phyloP scores from a whole-genome alignment of 78 protist genomes.

The Chrysochromulina tobinii region DNA sequence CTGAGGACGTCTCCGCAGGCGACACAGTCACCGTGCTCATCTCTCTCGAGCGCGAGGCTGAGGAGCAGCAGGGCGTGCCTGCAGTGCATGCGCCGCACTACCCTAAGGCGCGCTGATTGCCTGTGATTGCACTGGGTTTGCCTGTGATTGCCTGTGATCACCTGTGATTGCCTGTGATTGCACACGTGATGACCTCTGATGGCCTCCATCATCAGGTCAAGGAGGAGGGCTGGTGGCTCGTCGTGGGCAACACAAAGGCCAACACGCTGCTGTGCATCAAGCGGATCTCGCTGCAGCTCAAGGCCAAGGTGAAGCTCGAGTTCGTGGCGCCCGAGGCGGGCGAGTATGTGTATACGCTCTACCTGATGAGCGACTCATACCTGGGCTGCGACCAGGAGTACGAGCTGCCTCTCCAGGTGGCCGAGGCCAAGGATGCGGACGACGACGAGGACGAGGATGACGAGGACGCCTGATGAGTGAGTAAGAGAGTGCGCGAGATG shows the following conservation, averaged over 20 bases:
- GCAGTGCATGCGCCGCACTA: conserved; percentile 45
- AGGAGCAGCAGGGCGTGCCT: conserved; percentile 37
- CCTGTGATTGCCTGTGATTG: not conserved
- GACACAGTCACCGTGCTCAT: conserved; percentile 60
- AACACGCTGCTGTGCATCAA: conserved; percentile 70
- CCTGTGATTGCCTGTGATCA: not conserved
- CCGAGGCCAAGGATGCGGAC: not conserved
- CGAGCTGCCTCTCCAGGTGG: conserved; percentile 59
- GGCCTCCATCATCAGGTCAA: not conserved
- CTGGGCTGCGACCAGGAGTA: conserved; percentile 90
- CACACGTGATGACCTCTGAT: not conserved
- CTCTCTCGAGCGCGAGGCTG: conserved; percentile 68
- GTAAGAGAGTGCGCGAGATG: too few species aligned
- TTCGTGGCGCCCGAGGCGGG: conserved; percentile 84
- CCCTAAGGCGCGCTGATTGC: not conserved
- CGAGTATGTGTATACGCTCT: conserved; percentile 65
- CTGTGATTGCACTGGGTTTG: conserved; percentile 41
- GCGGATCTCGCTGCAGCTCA: conserved; percentile 50
- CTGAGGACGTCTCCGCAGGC: conserved; percentile 51
- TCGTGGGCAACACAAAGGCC: conserved; percentile 56
- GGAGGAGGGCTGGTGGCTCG: conserved; percentile 78
- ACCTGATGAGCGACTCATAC: conserved; percentile 88
- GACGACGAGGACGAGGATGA: conserved; percentile 37
- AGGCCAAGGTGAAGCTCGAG: conserved; percentile 57
- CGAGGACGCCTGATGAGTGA: not conserved